A percentile compares a stretch with the other conserved stretches of the same genome.
These are phyloP conservation scores for Phascolomyces articulosus DNA, from an alignment of 371 early-diverging fungal genomes.

Conservation along the genomic window DNA sequence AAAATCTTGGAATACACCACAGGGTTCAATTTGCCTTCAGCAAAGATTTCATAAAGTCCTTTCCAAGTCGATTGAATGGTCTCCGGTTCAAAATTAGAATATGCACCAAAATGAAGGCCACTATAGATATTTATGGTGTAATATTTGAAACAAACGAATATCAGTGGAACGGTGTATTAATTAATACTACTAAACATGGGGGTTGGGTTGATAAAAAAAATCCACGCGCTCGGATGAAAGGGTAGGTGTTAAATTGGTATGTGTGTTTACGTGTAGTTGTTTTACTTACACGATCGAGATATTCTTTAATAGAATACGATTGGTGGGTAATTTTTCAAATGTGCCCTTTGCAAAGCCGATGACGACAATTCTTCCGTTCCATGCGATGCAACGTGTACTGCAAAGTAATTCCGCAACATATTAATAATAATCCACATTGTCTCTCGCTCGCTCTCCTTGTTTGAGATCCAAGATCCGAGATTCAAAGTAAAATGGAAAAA, in stretches of 20 bases:
- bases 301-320: slow-evolving; percentile 85
- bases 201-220: not conserved
- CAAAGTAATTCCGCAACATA: not conserved
- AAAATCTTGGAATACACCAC: slow-evolving; percentile 71
- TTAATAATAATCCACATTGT: no score
- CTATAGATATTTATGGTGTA: not conserved
- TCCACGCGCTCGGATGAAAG: no score
- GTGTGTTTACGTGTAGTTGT: no score
- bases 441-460: no score
- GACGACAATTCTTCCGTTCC: slow-evolving; percentile 85
- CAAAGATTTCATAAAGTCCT: slow-evolving; percentile 64
- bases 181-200: not conserved
- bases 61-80: slow-evolving; percentile 69
- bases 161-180: not conserved
- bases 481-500: no score
- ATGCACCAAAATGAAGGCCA: slow-evolving; percentile 72
- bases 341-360: slow-evolving; percentile 87
- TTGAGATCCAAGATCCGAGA: no score
- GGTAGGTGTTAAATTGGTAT: no score
- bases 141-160: not conserved
- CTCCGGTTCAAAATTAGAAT: slow-evolving; percentile 61
- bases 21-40: slow-evolving; percentile 59
- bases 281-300: slow-evolving; percentile 56
- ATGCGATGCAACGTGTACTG: slow-evolving; percentile 77
- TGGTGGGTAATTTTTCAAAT: slow-evolving; percentile 82